Evolutionary conservation across 768 basidiomycete genomes (phyloP).

Genomic region (Lactarius trivialis): DNA sequence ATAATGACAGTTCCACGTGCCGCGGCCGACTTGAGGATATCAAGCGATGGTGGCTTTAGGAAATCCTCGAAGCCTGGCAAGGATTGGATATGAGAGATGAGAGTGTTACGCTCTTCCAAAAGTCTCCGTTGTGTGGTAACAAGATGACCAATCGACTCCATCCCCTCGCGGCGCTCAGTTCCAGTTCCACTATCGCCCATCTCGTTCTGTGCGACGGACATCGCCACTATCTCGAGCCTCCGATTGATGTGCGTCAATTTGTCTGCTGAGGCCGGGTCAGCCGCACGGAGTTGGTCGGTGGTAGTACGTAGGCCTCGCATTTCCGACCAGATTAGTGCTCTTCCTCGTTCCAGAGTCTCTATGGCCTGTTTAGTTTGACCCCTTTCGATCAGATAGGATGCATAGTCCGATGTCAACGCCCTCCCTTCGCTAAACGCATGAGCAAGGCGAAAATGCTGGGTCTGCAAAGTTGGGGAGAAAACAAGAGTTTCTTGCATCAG

Average conservation of each 20-base stretch:
- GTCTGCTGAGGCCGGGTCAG: background rate
- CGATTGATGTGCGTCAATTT: background rate
- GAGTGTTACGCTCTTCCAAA: background rate
- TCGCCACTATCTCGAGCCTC: background rate
- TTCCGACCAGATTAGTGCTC: background rate
- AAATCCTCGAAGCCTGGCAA: background rate
- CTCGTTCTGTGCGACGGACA: background rate
- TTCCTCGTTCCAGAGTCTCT: conserved; percentile 5
- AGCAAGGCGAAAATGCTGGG: background rate
- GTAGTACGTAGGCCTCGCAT: background rate
- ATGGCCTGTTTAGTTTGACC: background rate
- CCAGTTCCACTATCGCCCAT: background rate
- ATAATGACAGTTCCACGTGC: background rate
- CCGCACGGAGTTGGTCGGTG: background rate
- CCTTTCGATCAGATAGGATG: background rate
- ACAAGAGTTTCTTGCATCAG: background rate
- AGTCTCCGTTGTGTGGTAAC: background rate
- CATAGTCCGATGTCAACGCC: background rate
- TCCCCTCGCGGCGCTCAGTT: background rate
- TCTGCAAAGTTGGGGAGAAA: background rate
- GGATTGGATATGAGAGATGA: background rate
- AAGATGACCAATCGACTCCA: conserved; percentile 29
- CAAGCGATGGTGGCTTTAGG: background rate
- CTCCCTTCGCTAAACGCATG: too few relatives aligned
- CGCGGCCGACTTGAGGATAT: background rate